phyloP scores from a whole-genome alignment of 2,329 filamentous ascomycete genomes.

The Venturia oleaginea region DNA sequence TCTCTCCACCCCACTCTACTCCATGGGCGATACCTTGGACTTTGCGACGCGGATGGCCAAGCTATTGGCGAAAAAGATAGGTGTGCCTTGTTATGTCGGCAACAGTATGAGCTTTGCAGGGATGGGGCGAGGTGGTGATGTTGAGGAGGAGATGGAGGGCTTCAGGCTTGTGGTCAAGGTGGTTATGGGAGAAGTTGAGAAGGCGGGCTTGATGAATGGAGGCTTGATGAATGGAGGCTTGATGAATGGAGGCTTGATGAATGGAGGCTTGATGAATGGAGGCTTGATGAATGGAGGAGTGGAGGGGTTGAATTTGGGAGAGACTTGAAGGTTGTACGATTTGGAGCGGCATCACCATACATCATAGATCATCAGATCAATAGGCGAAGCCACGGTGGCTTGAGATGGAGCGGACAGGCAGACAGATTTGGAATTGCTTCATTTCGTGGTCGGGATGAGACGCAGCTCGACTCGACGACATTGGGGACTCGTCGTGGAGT shows the following conservation, averaged over 20 bases:
- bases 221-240: background rate
- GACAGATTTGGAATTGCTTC: too few species aligned
- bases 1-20: conserved; percentile 71
- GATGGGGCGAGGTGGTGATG: conserved; percentile 65
- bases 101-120: conserved; percentile 73
- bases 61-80: conserved; percentile 63
- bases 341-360: background rate
- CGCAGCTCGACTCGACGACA: background rate
- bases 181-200: conserved; percentile 46
- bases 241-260: too few species aligned
- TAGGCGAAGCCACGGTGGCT: too few species aligned
- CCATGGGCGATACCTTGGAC: conserved; percentile 66
- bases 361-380: too few species aligned
- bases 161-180: conserved; percentile 66
- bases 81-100: conserved; percentile 77
- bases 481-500: background rate
- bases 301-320: background rate
- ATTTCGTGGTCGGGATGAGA: too few species aligned
- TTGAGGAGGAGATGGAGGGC: conserved; percentile 92
- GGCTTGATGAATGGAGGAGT: background rate
- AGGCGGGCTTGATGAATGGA: background rate
- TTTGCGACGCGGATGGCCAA: conserved; percentile 81
- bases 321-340: background rate
- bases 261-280: too few species aligned
- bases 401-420: too few species aligned